Conservation (phyloP, 2,329 filamentous ascomycete species). For the Alternaria triticimaculans region DNA sequence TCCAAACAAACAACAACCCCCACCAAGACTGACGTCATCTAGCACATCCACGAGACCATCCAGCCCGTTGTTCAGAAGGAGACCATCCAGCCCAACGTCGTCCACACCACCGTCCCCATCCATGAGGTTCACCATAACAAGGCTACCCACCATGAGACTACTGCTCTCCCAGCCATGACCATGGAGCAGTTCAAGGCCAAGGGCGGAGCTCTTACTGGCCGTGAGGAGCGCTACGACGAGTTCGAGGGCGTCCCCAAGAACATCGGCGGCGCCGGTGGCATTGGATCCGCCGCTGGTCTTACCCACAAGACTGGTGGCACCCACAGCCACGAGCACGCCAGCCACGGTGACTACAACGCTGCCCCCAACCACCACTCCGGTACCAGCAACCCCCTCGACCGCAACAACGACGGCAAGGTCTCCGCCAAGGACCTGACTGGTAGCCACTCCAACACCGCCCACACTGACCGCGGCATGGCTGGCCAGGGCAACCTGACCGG, state of each 20-base stretch:
- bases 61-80: slow-evolving; percentile 76
- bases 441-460: slow-evolving; percentile 1
- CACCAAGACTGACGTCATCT: slow-evolving; percentile 10
- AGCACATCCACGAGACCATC: slow-evolving; percentile 70
- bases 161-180: slow-evolving; percentile 68
- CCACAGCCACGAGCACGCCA: slow-evolving; percentile 15
- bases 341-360: slow-evolving; percentile 27
- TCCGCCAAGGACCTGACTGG: slow-evolving; percentile 9
- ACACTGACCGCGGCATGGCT: background rate
- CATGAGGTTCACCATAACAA: slow-evolving; percentile 75
- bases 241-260: slow-evolving; percentile 68
- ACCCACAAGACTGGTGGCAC: slow-evolving; percentile 22
- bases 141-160: slow-evolving; percentile 69
- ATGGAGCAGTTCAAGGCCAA: slow-evolving; percentile 68
- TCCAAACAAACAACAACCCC: background rate
- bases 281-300: slow-evolving; percentile 20
- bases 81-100: slow-evolving; percentile 68
- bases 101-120: slow-evolving; percentile 75
- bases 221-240: slow-evolving; percentile 63
- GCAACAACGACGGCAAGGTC: slow-evolving; percentile 9
- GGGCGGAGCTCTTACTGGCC: slow-evolving; percentile 62
- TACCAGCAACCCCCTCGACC: slow-evolving; percentile 13
- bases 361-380: slow-evolving; percentile 10
- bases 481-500: slow-evolving; percentile 12
- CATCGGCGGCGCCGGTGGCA: slow-evolving; percentile 45